These are phyloP conservation scores for Pseudonitzschia multiseries DNA, from an alignment of 108 stramenopile genomes.

Conservation along the genomic window DNA sequence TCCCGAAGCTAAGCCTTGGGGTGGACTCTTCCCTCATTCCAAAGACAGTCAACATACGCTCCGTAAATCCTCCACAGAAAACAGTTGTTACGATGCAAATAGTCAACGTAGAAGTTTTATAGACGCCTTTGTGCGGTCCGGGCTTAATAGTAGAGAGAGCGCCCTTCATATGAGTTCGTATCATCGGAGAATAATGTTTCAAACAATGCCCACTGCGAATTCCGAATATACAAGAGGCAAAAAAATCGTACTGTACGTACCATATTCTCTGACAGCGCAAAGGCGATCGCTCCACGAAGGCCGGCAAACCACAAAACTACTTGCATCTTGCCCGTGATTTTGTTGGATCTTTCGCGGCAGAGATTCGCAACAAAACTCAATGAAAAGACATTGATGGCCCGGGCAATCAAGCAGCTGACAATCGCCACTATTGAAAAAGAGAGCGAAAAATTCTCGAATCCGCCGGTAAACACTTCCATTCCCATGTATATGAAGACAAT, in stretches of 20 bases:
- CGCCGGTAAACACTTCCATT: slow-evolving; percentile 88
- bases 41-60: slow-evolving; percentile 74
- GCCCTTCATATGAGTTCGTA: not conserved
- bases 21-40: slow-evolving; percentile 77
- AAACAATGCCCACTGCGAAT: too few species aligned
- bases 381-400: slow-evolving; percentile 92
- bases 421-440: slow-evolving; percentile 77
- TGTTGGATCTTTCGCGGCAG: slow-evolving; percentile 46
- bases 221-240: not conserved
- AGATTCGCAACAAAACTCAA: slow-evolving; percentile 85
- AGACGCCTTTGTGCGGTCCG: slow-evolving; percentile 80
- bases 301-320: slow-evolving; percentile 96
- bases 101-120: slow-evolving; percentile 88
- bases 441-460: slow-evolving; percentile 74
- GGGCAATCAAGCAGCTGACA: slow-evolving; percentile 80
- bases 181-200: too few species aligned
- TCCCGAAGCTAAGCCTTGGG: not conserved
- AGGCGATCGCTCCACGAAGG: slow-evolving; percentile 94
- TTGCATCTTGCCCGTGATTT: slow-evolving; percentile 73
- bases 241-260: not conserved
- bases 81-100: slow-evolving; percentile 97
- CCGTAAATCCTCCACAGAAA: slow-evolving; percentile 95
- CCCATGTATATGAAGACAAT: slow-evolving; percentile 98
- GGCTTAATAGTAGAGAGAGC: slow-evolving; percentile 33
- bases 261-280: slow-evolving; percentile 92